Evolutionary conservation across 805 yeast genomes (phyloP).

Genomic region (Nakazawaea populi): DNA sequence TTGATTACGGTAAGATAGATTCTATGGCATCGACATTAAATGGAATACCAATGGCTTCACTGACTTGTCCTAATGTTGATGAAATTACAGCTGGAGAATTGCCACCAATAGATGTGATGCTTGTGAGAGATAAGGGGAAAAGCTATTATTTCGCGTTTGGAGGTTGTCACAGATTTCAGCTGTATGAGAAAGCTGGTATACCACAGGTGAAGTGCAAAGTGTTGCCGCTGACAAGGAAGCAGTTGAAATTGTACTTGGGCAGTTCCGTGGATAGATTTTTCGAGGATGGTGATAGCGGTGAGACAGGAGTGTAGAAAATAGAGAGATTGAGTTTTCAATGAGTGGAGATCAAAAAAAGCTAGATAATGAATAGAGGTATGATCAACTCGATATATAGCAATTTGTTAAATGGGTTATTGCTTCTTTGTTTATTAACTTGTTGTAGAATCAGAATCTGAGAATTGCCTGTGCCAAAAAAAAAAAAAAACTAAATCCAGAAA

Average conservation of each 20-base stretch:
- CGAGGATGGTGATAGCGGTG: not conserved
- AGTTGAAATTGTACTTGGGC: constrained; percentile 66
- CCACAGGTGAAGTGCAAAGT: constrained; percentile 61
- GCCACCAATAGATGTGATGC: constrained; percentile 79
- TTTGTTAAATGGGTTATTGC: no score
- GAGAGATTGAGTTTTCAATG: no score
- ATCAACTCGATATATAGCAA: no score
- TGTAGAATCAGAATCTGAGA: no score
- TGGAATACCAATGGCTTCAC: constrained; percentile 58
- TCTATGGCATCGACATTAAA: constrained; percentile 71
- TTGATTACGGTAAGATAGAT: constrained; percentile 67
- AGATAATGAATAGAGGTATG: no score
- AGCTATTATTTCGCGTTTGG: constrained; percentile 78
- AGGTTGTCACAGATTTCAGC: constrained; percentile 87
- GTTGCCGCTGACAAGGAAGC: constrained; percentile 69
- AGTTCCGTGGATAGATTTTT: constrained; percentile 53
- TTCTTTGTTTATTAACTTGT: no score
- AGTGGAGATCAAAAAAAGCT: no score
- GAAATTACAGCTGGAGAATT: constrained; percentile 54
- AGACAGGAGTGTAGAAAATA: no score
- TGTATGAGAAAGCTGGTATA: constrained; percentile 56
- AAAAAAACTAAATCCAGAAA: not conserved
- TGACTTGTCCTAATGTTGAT: constrained; percentile 43
- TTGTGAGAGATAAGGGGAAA: constrained; percentile 57
- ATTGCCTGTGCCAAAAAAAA: not conserved